phyloP scores from a whole-genome alignment of 192 early-diverging fungal species.

The Coemansia interrupta region DNA sequence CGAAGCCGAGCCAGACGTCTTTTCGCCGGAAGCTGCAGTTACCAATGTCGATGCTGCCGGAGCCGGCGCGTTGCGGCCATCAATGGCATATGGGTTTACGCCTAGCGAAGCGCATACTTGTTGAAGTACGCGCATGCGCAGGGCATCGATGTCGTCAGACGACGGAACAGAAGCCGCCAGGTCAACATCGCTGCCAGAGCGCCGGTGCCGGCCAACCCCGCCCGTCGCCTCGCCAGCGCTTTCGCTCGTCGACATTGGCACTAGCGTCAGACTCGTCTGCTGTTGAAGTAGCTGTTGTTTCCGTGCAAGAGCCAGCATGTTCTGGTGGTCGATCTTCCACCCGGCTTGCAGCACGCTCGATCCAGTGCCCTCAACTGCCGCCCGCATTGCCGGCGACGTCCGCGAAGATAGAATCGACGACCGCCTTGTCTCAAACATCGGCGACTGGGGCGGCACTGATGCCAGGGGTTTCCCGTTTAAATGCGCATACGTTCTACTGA shows the following conservation, averaged over 20 bases:
- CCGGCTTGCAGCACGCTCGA: constrained; percentile 14
- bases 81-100: constrained; percentile 26
- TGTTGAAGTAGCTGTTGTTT: constrained; percentile 3
- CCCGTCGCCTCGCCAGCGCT: constrained; percentile 1
- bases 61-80: constrained; percentile 21
- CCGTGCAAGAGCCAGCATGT: constrained; percentile 15
- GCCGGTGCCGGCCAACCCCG: constrained; percentile 19
- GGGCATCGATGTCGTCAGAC: constrained; percentile 23
- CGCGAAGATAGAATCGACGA: neutral
- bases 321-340: constrained; percentile 39
- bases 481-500: constrained; percentile 12
- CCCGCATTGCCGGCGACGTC: neutral
- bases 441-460: constrained; percentile 2
- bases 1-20: constrained; percentile 1
- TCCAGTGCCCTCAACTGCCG: neutral
- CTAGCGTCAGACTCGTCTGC: constrained; percentile 1
- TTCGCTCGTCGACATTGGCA: constrained; percentile 2
- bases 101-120: constrained; percentile 40
- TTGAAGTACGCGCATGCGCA: constrained; percentile 26
- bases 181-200: constrained; percentile 37
- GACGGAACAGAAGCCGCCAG: constrained; percentile 13
- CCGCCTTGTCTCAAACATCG: constrained; percentile 5
- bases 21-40: constrained; percentile 5
- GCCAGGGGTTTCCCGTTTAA: neutral
- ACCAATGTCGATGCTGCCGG: constrained; percentile 1